These are phyloP conservation scores for Malus fusca DNA, from an alignment of 306 rosid species.

Conservation along the genomic window DNA sequence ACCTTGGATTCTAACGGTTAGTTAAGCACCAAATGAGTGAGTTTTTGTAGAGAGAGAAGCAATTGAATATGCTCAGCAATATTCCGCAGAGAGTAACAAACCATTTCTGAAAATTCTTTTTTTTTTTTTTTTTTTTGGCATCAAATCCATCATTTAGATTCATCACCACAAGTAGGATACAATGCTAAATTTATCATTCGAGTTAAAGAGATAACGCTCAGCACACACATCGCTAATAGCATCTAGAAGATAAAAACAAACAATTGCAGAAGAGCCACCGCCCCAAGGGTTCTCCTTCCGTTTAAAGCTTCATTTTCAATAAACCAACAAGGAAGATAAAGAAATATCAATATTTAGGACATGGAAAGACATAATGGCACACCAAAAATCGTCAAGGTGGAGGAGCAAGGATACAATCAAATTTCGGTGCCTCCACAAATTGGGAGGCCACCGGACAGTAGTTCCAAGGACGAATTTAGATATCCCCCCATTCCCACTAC, in stretches of 20 bases:
- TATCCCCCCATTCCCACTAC: neutral
- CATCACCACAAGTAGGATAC: neutral
- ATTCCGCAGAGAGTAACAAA: no score
- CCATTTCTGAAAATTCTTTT: no score
- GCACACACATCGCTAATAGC: neutral
- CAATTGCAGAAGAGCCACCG: neutral
- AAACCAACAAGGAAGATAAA: neutral
- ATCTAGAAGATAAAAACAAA: no score
- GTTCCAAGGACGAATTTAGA: neutral
- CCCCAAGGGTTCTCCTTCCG: neutral
- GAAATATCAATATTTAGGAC: neutral
- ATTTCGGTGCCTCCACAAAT: neutral
- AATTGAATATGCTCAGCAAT: no score
- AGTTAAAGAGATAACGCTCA: neutral
- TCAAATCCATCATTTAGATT: neutral
- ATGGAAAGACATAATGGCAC: neutral
- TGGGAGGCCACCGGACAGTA: neutral
- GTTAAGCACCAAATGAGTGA: no score
- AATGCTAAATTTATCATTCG: neutral
- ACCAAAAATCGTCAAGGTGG: neutral
- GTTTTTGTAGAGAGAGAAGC: no score
- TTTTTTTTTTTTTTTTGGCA: no score
- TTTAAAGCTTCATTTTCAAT: neutral
- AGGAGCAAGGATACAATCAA: neutral
- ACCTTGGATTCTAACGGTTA: no score